A percentile compares a stretch with the other conserved stretches of the same genome.
These are phyloP conservation scores for Ananas comosus DNA, from an alignment of 176 grass and related monocot genomes.

Conservation along the genomic window DNA sequence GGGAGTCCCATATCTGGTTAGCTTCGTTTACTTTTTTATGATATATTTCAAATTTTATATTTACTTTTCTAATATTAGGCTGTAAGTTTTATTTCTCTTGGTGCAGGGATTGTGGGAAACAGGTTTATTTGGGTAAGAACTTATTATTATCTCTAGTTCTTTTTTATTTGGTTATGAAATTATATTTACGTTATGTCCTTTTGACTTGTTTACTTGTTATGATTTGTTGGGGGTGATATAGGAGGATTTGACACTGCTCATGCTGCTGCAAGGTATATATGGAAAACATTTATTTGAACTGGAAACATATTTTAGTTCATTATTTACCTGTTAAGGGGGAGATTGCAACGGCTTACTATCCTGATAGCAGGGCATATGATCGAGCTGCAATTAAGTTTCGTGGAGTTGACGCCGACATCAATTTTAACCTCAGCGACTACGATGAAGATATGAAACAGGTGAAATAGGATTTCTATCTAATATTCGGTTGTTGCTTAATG, in stretches of 20 bases:
- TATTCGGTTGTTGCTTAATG: not conserved
- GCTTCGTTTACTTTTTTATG: not conserved
- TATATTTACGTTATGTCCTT: not conserved
- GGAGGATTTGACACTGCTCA: conserved; percentile 97
- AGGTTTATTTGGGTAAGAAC: conserved; percentile 82
- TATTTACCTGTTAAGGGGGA: not conserved
- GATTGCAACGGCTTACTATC: not conserved
- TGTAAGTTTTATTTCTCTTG: not conserved
- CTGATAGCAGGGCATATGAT: conserved; percentile 64
- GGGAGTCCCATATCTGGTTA: conserved; percentile 99
- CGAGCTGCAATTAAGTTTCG: conserved; percentile 95
- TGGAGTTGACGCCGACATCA: conserved; percentile 89
- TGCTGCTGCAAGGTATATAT: conserved; percentile 61
- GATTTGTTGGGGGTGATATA: conserved; percentile 19
- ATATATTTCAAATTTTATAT: not conserved
- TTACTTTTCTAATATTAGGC: not conserved
- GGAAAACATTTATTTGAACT: not conserved
- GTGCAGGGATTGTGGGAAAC: conserved; percentile 91
- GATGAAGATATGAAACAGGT: conserved; percentile 96
- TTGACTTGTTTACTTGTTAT: not conserved
- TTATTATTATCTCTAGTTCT: not conserved
- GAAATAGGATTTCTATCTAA: not conserved
- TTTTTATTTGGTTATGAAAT: not conserved
- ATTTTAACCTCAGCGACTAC: conserved; percentile 83
- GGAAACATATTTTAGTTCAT: not conserved